Conservation (phyloP, 2,329 filamentous ascomycete species). For the Neonectria coccinea region DNA sequence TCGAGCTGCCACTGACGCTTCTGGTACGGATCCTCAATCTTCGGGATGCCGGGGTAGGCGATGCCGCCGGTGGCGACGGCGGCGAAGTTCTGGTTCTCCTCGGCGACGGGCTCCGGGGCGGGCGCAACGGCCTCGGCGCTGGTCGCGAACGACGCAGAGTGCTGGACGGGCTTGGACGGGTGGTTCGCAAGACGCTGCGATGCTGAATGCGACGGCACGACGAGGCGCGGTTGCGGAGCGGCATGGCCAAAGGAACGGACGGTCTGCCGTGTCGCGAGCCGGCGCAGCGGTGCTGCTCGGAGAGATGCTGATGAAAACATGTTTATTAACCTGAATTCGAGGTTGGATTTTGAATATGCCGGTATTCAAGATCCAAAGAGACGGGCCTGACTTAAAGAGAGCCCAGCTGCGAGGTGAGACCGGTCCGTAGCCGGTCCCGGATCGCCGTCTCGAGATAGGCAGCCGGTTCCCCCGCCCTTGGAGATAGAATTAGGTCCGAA, state of each 20-base stretch:
- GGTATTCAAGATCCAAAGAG: background rate
- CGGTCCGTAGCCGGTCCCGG: conserved; percentile 21
- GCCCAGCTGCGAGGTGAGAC: background rate
- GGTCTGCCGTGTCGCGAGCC: conserved; percentile 23
- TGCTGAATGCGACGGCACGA: conserved; percentile 16
- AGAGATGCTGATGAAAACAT: conserved; percentile 34
- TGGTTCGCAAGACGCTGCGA: conserved; percentile 11
- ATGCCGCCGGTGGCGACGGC: conserved; percentile 47
- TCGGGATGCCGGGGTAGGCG: conserved; percentile 64
- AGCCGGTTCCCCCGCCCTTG: conserved; percentile 28
- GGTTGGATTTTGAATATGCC: background rate
- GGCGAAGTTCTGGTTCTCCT: conserved; percentile 41
- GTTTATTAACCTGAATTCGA: background rate
- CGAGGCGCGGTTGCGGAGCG: conserved; percentile 2
- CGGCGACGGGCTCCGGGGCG: conserved; percentile 5
- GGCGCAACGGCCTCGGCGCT: conserved; percentile 34
- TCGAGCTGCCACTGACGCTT: conserved; percentile 53
- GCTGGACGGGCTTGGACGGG: background rate
- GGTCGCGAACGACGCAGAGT: conserved; percentile 37
- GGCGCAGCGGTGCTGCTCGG: conserved; percentile 29
- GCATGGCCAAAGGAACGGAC: conserved; percentile 33
- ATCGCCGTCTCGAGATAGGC: conserved; percentile 22
- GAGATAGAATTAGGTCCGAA: conserved; percentile 22
- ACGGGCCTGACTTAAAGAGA: conserved; percentile 1
- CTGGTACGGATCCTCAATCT: conserved; percentile 61